Evolutionary conservation across 192 early-diverging fungal genomes (phyloP).

Genomic region (Funneliformis geosporum): DNA sequence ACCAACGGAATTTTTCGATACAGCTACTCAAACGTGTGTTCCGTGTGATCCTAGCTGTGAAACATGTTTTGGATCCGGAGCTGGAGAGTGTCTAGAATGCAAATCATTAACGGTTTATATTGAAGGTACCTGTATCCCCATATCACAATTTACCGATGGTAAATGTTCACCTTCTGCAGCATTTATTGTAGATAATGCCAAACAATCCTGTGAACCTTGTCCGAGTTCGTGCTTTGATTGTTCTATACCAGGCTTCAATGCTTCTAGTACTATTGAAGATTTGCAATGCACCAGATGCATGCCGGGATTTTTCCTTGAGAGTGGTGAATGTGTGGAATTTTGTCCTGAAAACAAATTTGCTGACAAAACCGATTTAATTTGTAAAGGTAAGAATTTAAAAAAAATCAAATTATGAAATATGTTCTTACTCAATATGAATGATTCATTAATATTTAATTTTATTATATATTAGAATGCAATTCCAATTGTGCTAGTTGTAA

Average conservation of each 20-base stretch:
- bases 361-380: not conserved
- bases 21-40: not conserved
- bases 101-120: not conserved
- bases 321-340: not conserved
- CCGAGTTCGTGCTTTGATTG: slow-evolving; percentile 18
- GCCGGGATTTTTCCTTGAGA: slow-evolving; percentile 9
- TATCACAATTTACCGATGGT: not conserved
- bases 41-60: not conserved
- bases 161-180: not conserved
- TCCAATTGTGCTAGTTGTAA: not conserved
- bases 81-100: slow-evolving; percentile 8
- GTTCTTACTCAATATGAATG: too few relatives aligned
- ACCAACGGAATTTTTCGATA: not conserved
- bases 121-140: not conserved
- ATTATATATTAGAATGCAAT: not conserved
- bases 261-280: not conserved
- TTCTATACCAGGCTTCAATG: not conserved
- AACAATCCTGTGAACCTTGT: slow-evolving; percentile 12
- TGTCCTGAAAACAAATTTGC: slow-evolving; percentile 1
- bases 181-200: not conserved
- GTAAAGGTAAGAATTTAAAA: slow-evolving; percentile 15
- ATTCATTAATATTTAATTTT: not conserved
- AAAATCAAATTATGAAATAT: not conserved
- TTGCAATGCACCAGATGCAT: slow-evolving; percentile 5
- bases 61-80: not conserved